phyloP scores from a whole-genome alignment of 768 basidiomycete species.

The Paxillus involutus region DNA sequence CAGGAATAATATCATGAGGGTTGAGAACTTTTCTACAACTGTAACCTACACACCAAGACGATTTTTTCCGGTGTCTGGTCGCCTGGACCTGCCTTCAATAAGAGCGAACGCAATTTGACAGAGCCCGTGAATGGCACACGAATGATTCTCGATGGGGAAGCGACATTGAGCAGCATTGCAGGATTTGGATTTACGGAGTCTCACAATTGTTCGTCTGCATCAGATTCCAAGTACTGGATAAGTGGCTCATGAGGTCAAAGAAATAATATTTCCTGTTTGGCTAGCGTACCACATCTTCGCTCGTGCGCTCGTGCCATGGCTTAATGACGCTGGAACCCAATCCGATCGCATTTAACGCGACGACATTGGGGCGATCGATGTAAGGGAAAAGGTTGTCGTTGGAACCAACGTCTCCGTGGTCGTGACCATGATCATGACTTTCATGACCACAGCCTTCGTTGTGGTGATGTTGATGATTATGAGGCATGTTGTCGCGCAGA shows the following conservation, averaged over 20 bases:
- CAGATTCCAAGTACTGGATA: constrained; percentile 77
- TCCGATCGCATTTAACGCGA: constrained; percentile 68
- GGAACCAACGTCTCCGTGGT: constrained; percentile 46
- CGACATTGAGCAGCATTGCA: constrained; percentile 4
- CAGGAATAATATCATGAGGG: neutral
- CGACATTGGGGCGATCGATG: constrained; percentile 79
- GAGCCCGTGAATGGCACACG: constrained; percentile 87
- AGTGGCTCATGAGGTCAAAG: constrained; percentile 2
- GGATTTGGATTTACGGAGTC: constrained; percentile 12
- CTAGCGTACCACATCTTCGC: constrained; percentile 62
- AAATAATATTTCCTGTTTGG: neutral
- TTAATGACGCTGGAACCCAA: constrained; percentile 68
- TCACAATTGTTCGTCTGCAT: constrained; percentile 89
- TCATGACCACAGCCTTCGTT: constrained; percentile 59
- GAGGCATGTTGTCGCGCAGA: constrained; percentile 44
- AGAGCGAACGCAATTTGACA: constrained; percentile 78
- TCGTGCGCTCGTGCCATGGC: constrained; percentile 78
- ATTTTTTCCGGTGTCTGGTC: constrained; percentile 77
- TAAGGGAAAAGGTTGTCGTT: constrained; percentile 71
- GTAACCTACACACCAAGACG: constrained; percentile 51
- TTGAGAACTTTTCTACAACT: neutral
- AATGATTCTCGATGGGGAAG: constrained; percentile 55
- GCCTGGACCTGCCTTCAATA: constrained; percentile 81
- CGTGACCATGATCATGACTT: constrained; percentile 57
- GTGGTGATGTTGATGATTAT: constrained; percentile 42